A percentile compares a stretch with the other conserved stretches of the same genome.
These are phyloP conservation scores for Pisolithus orientalis DNA, from an alignment of 768 basidiomycete genomes.

Conservation along the genomic window DNA sequence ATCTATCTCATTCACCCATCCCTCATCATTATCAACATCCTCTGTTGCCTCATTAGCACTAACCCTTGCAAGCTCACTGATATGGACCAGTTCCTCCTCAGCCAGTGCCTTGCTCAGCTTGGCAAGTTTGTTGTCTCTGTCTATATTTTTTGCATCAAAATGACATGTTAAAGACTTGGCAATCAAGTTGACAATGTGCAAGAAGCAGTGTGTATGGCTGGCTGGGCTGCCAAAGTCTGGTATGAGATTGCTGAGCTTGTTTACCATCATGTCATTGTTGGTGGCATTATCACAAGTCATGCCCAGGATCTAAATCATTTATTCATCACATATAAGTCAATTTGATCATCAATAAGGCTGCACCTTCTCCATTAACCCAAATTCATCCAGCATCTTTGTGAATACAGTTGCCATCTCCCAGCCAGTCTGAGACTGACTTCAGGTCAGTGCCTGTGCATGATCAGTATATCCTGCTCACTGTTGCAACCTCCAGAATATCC, in stretches of 20 bases:
- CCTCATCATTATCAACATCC: background rate
- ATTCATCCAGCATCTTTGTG: constrained; percentile 27
- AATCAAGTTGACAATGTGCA: constrained; percentile 32
- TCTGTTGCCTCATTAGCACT: too few species aligned
- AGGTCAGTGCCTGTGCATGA: too few species aligned
- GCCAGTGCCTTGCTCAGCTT: too few species aligned
- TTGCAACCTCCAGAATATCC: too few species aligned
- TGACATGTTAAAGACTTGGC: constrained; percentile 26
- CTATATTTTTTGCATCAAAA: constrained; percentile 26
- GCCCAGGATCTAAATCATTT: constrained; percentile 21
- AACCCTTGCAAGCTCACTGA: too few species aligned
- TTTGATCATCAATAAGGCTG: too few species aligned
- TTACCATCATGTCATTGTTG: constrained; percentile 32
- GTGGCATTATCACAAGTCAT: constrained; percentile 12
- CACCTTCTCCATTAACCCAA: constrained; percentile 30
- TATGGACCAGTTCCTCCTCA: too few species aligned
- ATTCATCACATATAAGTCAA: too few species aligned
- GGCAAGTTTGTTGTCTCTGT: too few species aligned
- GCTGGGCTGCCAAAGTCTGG: constrained; percentile 14
- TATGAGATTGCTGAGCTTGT: constrained; percentile 18
- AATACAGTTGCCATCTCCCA: constrained; percentile 30
- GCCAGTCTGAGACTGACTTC: constrained; percentile 26
- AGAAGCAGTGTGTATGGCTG: constrained; percentile 10
- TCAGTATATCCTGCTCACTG: too few species aligned
- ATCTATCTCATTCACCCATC: constrained; percentile 2